Evolutionary conservation across 2,329 filamentous ascomycete species (phyloP).

Genomic region (Pseudocercospora ulei): DNA sequence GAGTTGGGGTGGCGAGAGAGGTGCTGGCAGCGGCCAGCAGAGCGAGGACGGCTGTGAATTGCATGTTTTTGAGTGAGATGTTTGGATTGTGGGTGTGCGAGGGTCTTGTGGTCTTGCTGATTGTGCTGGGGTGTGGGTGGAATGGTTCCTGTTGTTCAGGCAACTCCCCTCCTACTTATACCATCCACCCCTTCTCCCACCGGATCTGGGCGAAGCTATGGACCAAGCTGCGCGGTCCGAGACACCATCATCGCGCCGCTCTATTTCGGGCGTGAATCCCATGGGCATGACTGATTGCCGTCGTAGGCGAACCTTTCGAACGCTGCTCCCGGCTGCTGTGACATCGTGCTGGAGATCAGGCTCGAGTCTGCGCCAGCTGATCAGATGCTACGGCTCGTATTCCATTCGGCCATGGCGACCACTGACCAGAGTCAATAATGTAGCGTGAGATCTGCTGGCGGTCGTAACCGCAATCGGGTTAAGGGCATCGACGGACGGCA

Average conservation of each 20-base stretch:
- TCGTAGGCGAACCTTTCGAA: not conserved
- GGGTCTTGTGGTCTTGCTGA: conserved; percentile 2
- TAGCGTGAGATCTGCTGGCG: too few relatives aligned
- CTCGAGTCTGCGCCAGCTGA: not conserved
- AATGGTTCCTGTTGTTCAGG: not conserved
- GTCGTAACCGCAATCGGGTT: too few relatives aligned
- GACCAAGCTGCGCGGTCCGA: not conserved
- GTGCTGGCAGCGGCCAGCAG: conserved; percentile 17
- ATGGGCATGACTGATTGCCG: conserved; percentile 3
- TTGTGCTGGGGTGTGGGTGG: conserved; percentile 4
- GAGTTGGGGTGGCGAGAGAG: conserved; percentile 15
- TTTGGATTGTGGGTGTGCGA: conserved; percentile 5
- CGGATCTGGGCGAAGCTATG: not conserved
- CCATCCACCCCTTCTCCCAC: not conserved
- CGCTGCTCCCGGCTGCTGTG: not conserved
- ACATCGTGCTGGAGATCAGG: not conserved
- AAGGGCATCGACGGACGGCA: too few relatives aligned
- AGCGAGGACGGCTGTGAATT: conserved; percentile 20
- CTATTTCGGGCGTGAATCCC: not conserved
- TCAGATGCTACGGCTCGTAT: conserved; percentile 6
- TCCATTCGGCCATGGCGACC: conserved; percentile 3
- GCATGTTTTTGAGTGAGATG: conserved; percentile 19
- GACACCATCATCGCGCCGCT: conserved; percentile 4
- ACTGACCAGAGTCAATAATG: conserved; percentile 4
- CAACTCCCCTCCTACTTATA: conserved; percentile 5